These are phyloP conservation scores for Nigrospora osmanthi DNA, from an alignment of 2,329 filamentous ascomycete species.

Conservation along the genomic window DNA sequence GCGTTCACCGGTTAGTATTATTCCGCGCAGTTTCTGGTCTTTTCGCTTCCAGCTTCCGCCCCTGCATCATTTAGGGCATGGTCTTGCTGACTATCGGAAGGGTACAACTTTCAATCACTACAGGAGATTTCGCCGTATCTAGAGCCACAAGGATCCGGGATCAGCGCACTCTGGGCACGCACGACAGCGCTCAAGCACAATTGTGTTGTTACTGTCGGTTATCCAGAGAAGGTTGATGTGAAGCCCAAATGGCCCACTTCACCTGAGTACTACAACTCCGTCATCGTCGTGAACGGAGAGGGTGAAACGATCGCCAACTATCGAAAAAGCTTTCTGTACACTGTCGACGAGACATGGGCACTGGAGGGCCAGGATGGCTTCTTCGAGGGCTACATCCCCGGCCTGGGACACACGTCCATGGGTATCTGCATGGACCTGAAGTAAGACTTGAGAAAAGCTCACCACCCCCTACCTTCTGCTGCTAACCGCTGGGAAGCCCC, in stretches of 20 bases:
- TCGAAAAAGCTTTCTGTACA: slow-evolving; percentile 50
- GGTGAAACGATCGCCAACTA: slow-evolving; percentile 57
- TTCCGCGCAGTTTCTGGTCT: too few relatives aligned
- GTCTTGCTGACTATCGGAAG: slow-evolving; percentile 28
- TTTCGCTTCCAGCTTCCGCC: too few relatives aligned
- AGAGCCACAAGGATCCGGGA: slow-evolving; percentile 58
- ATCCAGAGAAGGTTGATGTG: slow-evolving; percentile 60
- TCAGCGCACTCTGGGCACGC: slow-evolving; percentile 64
- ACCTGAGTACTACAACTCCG: slow-evolving; percentile 33
- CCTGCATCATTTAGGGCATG: too few relatives aligned
- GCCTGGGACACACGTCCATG: slow-evolving; percentile 43
- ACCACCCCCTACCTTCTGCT: too few relatives aligned
- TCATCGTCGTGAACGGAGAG: slow-evolving; percentile 46
- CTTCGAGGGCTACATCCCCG: slow-evolving; percentile 33
- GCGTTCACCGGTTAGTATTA: slow-evolving; percentile 64
- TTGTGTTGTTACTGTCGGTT: slow-evolving; percentile 64
- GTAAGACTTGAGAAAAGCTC: slow-evolving; percentile 1
- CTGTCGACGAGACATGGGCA: slow-evolving; percentile 56
- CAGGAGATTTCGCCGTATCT: slow-evolving; percentile 61
- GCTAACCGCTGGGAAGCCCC: too few relatives aligned
- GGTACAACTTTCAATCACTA: slow-evolving; percentile 71
- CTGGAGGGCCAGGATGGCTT: slow-evolving; percentile 45
- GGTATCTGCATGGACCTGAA: slow-evolving; percentile 45
- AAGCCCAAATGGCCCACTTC: slow-evolving; percentile 38
- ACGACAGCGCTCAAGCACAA: slow-evolving; percentile 57